Conservation (phyloP, 352 stramenopile genomes). For the Globisporangium cederbergense region DNA sequence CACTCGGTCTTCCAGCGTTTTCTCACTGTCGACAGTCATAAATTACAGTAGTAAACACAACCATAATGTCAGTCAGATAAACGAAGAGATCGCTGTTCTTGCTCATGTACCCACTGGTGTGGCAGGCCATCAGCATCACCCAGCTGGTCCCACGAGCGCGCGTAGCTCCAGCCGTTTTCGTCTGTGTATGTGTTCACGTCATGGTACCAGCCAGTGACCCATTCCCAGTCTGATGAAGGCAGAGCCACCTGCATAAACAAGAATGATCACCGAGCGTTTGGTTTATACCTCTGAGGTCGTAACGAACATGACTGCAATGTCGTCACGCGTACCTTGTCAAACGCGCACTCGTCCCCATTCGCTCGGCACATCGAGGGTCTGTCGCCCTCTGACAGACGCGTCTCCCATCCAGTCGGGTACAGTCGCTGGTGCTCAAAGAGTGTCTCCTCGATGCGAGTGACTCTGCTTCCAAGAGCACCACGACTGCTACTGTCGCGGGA, state of each 20-base stretch:
- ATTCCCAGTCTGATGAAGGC: conserved; percentile 56
- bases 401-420: conserved; percentile 26
- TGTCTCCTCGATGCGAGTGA: conserved; percentile 39
- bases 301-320: background rate
- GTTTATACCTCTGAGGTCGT: background rate
- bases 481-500: conserved; percentile 4
- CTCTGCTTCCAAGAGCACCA: background rate
- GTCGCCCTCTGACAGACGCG: conserved; percentile 13
- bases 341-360: conserved; percentile 31
- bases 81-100: background rate
- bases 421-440: conserved; percentile 59
- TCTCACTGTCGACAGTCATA: conserved; percentile 25
- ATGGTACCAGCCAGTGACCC: conserved; percentile 47
- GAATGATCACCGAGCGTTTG: background rate
- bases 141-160: conserved; percentile 29
- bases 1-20: conserved; percentile 30
- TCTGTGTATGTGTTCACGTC: conserved; percentile 50
- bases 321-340: conserved; percentile 33
- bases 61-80: background rate
- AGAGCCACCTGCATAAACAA: conserved; percentile 31
- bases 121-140: conserved; percentile 12
- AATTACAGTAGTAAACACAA: background rate
- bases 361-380: conserved; percentile 24
- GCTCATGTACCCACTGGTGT: conserved; percentile 12
- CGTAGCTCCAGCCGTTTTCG: conserved; percentile 55